These are phyloP conservation scores for Fagopyrum tataricum DNA, from an alignment of 148 eudicot genomes.

Conservation along the genomic window DNA sequence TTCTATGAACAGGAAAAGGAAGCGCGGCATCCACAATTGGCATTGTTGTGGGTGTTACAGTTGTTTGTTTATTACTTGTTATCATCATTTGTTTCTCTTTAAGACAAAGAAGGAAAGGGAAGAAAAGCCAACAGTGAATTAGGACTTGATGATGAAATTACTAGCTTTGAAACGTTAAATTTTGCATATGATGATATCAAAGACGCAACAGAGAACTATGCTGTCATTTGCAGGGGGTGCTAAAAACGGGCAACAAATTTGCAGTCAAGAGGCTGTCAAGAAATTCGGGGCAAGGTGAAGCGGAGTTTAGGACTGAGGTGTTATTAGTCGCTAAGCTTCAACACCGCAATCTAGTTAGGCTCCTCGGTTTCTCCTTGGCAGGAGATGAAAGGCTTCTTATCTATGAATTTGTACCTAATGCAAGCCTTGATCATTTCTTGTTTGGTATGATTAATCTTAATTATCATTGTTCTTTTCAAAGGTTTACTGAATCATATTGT, in stretches of 20 bases:
- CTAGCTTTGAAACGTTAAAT: neutral
- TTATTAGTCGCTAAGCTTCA: constrained; percentile 38
- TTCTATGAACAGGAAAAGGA: neutral
- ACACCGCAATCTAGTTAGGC: constrained; percentile 35
- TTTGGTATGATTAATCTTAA: constrained; percentile 6
- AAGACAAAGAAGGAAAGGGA: neutral
- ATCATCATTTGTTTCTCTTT: neutral
- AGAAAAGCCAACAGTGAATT: no score
- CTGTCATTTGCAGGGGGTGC: constrained; percentile 24
- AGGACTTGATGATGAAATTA: neutral
- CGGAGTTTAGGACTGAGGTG: constrained; percentile 38
- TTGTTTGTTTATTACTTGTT: neutral
- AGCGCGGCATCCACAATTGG: neutral
- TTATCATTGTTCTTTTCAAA: constrained; percentile 3
- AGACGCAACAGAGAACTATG: neutral
- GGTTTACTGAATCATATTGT: constrained; percentile 13
- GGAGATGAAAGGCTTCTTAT: constrained; percentile 24
- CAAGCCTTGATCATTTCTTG: constrained; percentile 10
- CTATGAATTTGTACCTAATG: constrained; percentile 20
- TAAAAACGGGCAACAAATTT: constrained; percentile 31
- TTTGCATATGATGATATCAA: neutral
- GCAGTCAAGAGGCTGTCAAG: constrained; percentile 44
- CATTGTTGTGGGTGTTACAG: neutral
- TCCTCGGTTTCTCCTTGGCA: constrained; percentile 25
- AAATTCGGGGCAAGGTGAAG: constrained; percentile 31